Evolutionary conservation across 2,329 filamentous ascomycete species (phyloP), one percentile per base, ranked within the genome.

Genomic region (Neofusicoccum parvum): DNA sequence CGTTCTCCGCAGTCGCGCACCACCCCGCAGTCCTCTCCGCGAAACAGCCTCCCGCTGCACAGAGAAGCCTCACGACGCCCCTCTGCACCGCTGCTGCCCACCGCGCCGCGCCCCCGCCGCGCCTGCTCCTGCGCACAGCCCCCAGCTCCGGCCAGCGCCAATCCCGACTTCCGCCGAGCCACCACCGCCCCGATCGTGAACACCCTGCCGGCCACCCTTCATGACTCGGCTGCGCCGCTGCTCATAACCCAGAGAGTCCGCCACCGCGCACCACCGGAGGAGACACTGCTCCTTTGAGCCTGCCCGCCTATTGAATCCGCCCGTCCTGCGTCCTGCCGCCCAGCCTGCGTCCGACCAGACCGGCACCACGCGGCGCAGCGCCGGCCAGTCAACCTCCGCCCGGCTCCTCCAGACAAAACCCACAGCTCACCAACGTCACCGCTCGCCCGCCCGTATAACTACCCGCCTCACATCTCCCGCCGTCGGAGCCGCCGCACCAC

Each of bases 111-210:
- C 23, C 12, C 39, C 15, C 12, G 36, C 3, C 5, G 12, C 39
- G 39, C n/a, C 17, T 36, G 23, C 23, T 10, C 14, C 15, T 32
- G 23, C 39, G 54, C 54, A 45, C 39, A 32, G 56, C 43, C 50
- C n/a, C 9, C 43, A 36, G 56, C n/a, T n/a, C n/a, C 23, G 41
- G 5, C 62, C 32, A 37, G 51, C 62, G 37, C 41, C 50, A 46
- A 27, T 48, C 50, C 62, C 62, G 62, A 45, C 32, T 64, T 50
- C 62, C 12, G 39, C 62, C 62, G 62, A 64, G 17, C 14, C 50
- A 15, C 62, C n/a, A 11, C 48, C 39, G 49, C 49, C 14, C 62
- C 62, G 50, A 64, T 64, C 62, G 39, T 56, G 39, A 48, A 60
- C 43, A 20, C 53, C 37, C 53, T 58, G 39, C 53, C 36, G 37